Conservation (phyloP, 2,329 filamentous ascomycete species). For the Cercospora sesami region DNA sequence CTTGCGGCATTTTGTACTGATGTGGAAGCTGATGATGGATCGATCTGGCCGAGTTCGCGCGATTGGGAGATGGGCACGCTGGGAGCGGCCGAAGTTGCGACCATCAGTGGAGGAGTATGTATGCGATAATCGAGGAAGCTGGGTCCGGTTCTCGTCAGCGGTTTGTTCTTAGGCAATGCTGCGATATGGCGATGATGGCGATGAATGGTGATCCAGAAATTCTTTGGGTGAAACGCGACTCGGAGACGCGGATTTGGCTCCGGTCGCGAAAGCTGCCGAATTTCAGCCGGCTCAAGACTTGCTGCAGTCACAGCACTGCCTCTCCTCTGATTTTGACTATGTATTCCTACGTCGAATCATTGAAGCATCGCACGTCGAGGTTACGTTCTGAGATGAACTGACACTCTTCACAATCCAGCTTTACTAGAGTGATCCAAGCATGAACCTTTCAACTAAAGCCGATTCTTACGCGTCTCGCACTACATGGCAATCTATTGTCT, state of each 20-base stretch:
- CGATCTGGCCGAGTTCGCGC: constrained; percentile 34
- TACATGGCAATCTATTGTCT: not conserved
- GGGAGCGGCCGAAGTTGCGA: constrained; percentile 13
- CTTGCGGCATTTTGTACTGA: constrained; percentile 14
- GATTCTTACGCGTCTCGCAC: not conserved
- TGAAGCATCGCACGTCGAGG: not conserved
- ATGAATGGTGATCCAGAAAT: constrained; percentile 1
- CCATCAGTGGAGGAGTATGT: constrained; percentile 7
- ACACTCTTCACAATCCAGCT: not conserved
- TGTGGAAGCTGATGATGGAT: constrained; percentile 24
- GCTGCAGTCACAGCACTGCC: not conserved
- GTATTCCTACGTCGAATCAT: not conserved
- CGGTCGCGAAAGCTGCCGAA: not conserved
- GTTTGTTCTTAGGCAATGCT: not conserved
- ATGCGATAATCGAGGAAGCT: not conserved
- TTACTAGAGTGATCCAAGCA: not conserved
- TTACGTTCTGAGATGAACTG: not conserved
- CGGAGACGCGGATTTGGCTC: not conserved
- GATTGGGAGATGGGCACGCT: constrained; percentile 11
- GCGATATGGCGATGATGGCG: not conserved
- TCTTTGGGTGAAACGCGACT: not conserved
- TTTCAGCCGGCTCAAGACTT: not conserved
- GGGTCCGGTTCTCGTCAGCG: not conserved
- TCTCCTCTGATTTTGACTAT: not conserved
- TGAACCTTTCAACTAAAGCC: not conserved